Percentiles rank a stretch among this genome's conserved stretches.
Conservation (phyloP, 768 basidiomycete genomes). For the Auricularia sp. region DNA sequence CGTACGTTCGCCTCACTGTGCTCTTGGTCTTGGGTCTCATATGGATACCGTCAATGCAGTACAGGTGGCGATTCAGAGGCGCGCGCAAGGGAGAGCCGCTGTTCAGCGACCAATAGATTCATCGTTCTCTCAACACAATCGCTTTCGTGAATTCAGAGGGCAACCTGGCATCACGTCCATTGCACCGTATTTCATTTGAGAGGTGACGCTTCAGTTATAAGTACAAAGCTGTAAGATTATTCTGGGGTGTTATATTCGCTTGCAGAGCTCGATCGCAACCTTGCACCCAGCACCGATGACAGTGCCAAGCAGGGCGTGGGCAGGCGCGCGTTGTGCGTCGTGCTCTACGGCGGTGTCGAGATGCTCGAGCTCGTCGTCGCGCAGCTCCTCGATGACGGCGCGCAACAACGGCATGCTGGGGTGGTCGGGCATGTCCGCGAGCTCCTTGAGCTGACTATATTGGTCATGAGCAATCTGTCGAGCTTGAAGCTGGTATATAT, state of each 20-base stretch:
- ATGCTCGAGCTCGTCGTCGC: slow-evolving; percentile 93
- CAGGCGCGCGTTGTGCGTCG: slow-evolving; percentile 81
- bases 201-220: too few relatives aligned
- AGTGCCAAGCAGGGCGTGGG: slow-evolving; percentile 77
- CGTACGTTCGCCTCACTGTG: neutral
- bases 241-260: slow-evolving; percentile 41
- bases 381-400: slow-evolving; percentile 68
- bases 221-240: too few relatives aligned
- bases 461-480: neutral
- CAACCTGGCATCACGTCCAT: too few relatives aligned
- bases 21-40: neutral
- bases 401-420: slow-evolving; percentile 69
- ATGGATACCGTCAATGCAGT: neutral
- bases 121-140: too few relatives aligned
- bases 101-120: neutral
- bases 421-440: slow-evolving; percentile 58
- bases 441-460: slow-evolving; percentile 68
- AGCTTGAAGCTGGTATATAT: neutral
- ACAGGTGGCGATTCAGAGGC: slow-evolving; percentile 3
- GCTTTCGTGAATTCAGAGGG: too few relatives aligned
- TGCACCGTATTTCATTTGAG: too few relatives aligned
- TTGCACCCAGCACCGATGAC: slow-evolving; percentile 80
- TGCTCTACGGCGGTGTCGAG: slow-evolving; percentile 84
- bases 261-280: slow-evolving; percentile 83
- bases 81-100: slow-evolving; percentile 5